A percentile compares a stretch with the other conserved stretches of the same genome.
These are phyloP conservation scores for Paspalum vaginatum DNA, from an alignment of 176 grass and related monocot species.

Conservation along the genomic window DNA sequence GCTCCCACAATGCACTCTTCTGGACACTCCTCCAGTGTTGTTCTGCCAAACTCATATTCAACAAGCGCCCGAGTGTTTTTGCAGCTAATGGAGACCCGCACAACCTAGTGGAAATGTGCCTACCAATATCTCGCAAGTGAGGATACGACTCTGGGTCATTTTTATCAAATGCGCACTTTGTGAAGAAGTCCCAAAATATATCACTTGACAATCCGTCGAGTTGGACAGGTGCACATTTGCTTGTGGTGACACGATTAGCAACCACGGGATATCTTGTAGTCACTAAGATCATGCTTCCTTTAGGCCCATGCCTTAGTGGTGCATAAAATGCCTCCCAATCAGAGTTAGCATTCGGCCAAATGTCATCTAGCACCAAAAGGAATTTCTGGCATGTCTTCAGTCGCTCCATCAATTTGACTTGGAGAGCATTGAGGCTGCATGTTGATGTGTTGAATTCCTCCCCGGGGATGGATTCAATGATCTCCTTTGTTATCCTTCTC, in stretches of 20 bases:
- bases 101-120: too few relatives aligned
- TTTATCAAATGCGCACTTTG: too few relatives aligned
- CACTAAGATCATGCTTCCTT: conserved; percentile 41
- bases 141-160: too few relatives aligned
- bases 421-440: not conserved
- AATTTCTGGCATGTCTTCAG: not conserved
- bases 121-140: too few relatives aligned
- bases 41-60: not conserved
- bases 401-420: not conserved
- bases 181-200: conserved; percentile 25
- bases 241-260: not conserved
- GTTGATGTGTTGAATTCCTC: not conserved
- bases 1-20: conserved; percentile 41
- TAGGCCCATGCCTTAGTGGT: conserved; percentile 8
- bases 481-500: conserved; percentile 13
- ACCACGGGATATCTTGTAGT: conserved; percentile 26
- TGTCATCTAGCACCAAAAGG: conserved; percentile 6
- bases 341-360: not conserved
- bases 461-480: not conserved
- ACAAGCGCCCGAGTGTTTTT: conserved; percentile 46
- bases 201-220: not conserved
- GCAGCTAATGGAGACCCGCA: too few relatives aligned
- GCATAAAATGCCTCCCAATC: not conserved
- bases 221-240: not conserved
- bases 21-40: conserved; percentile 22